phyloP scores from a whole-genome alignment of 163 green algal genomes.

The Scenedesmus sp. region DNA sequence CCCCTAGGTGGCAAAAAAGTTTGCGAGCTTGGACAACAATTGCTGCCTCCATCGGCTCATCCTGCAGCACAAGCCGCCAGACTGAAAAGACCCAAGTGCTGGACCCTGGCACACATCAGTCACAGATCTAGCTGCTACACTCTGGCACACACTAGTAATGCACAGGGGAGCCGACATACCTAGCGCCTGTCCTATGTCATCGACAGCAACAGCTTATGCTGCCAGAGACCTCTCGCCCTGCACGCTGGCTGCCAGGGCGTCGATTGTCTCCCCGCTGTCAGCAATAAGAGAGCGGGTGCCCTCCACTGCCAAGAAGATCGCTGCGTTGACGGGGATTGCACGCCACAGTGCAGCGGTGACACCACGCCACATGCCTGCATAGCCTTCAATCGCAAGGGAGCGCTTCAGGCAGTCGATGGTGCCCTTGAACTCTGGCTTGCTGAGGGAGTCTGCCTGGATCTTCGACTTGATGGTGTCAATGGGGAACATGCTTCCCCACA shows the following conservation, averaged over 20 bases:
- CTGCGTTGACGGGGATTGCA: constrained; percentile 54
- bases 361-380: constrained; percentile 43
- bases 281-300: constrained; percentile 44
- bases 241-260: constrained; percentile 11
- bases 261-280: constrained; percentile 26
- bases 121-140: not conserved
- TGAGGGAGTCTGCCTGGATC: constrained; percentile 59
- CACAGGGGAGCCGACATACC: not conserved
- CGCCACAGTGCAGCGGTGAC: constrained; percentile 50
- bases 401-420: constrained; percentile 59
- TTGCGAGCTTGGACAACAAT: not conserved
- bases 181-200: not conserved
- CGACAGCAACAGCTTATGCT: not conserved
- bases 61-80: not conserved
- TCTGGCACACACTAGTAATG: not conserved
- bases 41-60: not conserved
- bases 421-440: constrained; percentile 58
- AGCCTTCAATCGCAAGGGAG: constrained; percentile 19
- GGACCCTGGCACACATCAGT: not conserved
- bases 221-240: not conserved
- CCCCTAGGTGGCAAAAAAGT: no score
- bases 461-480: constrained; percentile 74
- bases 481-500: constrained; percentile 72
- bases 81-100: not conserved
- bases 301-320: constrained; percentile 55